Evolutionary conservation across 202 grass and related monocot genomes (phyloP), one percentile per base, ranked within the genome.

Genomic region (Eragrostis tef): DNA sequence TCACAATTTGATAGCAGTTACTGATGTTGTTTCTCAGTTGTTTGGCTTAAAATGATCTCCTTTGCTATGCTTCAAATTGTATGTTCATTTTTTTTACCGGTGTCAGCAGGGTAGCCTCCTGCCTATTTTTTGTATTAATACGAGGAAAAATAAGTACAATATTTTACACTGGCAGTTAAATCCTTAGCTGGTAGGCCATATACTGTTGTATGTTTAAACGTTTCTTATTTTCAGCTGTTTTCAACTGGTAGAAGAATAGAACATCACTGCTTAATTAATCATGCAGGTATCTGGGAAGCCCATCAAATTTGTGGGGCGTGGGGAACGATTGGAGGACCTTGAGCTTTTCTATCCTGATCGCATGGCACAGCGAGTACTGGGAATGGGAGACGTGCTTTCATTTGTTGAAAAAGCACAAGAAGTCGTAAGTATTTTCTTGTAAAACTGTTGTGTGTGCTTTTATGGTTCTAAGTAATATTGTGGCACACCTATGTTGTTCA

Each of bases 321-420:
- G 96, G 49, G 96, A 98, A 60, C 89, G 87, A 36, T 81, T 98
- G 74, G 92, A 93, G 56, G 96, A 98, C 53, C 89, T 98, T 64
- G 96, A 95, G 67, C 87, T 89, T 80, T 95, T 98, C 85, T 98
- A 98, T 86, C 96, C 96, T 47, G 89, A 95, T 17, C 90, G 89
- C 17, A 98, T 95, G 96, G 96, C 92, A 7, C 92, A 94, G 0
- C 83, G 92, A 39, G 87, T 98, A 63, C 79, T 98, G 66, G 96
- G 92, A 65, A 95, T 98, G 96, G 96, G 96, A 44, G 96, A 98
- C 83, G 92, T 98, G 69, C 96, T 98, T 87, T 93, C 92, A 54
- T 98, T 98, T 79, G 96, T 95, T 46, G 92, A 95, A 81, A 98
- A 98, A 75, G 85, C 96, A 65, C 90, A 98, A 90, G 92, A 98